Evolutionary conservation across 148 eudicot genomes (phyloP).

Genomic region (Dianthus caryophyllus): DNA sequence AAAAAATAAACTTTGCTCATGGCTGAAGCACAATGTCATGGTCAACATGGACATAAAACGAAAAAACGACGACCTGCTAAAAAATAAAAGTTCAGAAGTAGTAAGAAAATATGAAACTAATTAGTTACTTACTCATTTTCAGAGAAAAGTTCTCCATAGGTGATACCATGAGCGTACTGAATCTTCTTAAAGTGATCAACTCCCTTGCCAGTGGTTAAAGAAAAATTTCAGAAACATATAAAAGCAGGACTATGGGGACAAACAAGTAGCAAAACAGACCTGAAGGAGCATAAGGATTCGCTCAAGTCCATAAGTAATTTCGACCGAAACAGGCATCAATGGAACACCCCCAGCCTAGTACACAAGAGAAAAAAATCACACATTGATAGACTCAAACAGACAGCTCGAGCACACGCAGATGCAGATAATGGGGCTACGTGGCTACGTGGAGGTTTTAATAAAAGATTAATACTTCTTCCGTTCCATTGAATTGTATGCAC

Average conservation of each 20-base stretch:
- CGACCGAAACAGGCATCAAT: constrained; percentile 89
- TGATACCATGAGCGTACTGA: constrained; percentile 89
- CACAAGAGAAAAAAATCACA: background rate
- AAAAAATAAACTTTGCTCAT: constrained; percentile 21
- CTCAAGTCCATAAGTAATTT: constrained; percentile 99
- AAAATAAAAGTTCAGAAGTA: background rate
- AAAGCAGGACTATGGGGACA: background rate
- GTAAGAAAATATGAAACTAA: background rate
- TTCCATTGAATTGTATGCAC: too few species aligned
- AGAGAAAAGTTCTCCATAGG: constrained; percentile 93
- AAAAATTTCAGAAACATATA: constrained; percentile 26
- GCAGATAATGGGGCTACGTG: constrained; percentile 1
- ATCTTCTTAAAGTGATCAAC: constrained; percentile 99
- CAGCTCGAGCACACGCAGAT: background rate
- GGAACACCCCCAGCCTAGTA: constrained; percentile 88
- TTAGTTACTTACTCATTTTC: constrained; percentile 75
- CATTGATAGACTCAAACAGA: background rate
- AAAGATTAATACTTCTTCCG: too few species aligned
- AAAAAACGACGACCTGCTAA: background rate
- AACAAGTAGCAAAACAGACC: constrained; percentile 37
- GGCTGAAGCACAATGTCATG: background rate
- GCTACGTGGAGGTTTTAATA: too few species aligned
- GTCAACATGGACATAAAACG: background rate
- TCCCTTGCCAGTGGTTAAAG: constrained; percentile 48
- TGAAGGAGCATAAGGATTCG: constrained; percentile 96